Evolutionary conservation across 371 early-diverging fungal species (phyloP).

Genomic region (Fennellomyces sp.): DNA sequence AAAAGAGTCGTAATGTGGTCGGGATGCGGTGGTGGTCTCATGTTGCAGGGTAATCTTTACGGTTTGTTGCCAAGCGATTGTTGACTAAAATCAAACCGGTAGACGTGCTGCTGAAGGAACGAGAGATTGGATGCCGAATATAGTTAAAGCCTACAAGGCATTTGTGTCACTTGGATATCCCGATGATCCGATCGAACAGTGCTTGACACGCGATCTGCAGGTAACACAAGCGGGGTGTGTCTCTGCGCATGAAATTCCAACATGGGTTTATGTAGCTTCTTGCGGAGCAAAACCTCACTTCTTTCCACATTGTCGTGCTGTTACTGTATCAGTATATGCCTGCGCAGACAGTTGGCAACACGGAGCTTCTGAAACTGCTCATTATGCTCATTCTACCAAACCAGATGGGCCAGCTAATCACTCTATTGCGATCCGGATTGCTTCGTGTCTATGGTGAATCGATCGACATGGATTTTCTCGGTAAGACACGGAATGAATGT

Average conservation of each 20-base stretch:
- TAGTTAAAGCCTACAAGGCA: background rate
- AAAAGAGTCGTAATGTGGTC: slow-evolving; percentile 24
- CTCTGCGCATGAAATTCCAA: background rate
- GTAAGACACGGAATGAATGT: background rate
- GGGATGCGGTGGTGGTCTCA: slow-evolving; percentile 49
- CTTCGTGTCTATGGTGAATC: slow-evolving; percentile 28
- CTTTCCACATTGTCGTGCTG: slow-evolving; percentile 25
- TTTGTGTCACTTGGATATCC: background rate
- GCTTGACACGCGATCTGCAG: slow-evolving; percentile 30
- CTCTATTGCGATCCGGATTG: slow-evolving; percentile 21
- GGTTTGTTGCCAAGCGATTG: background rate
- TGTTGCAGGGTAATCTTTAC: slow-evolving; percentile 29
- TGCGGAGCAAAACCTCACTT: slow-evolving; percentile 24
- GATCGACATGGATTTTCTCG: slow-evolving; percentile 10
- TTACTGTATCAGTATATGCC: slow-evolving; percentile 33
- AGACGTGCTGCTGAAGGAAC: background rate
- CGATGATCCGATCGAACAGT: slow-evolving; percentile 9
- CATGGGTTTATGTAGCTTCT: slow-evolving; percentile 23
- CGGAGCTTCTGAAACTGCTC: slow-evolving; percentile 23
- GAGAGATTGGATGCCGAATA: slow-evolving; percentile 4
- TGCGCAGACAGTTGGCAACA: slow-evolving; percentile 18
- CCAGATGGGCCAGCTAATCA: slow-evolving; percentile 23
- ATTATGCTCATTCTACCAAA: slow-evolving; percentile 32
- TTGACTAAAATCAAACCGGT: background rate
- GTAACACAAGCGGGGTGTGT: slow-evolving; percentile 8